Evolutionary conservation across 2,329 filamentous ascomycete genomes (phyloP), one percentile per base, ranked within the genome.

Genomic region (Chrysosphaeria jannelii): DNA sequence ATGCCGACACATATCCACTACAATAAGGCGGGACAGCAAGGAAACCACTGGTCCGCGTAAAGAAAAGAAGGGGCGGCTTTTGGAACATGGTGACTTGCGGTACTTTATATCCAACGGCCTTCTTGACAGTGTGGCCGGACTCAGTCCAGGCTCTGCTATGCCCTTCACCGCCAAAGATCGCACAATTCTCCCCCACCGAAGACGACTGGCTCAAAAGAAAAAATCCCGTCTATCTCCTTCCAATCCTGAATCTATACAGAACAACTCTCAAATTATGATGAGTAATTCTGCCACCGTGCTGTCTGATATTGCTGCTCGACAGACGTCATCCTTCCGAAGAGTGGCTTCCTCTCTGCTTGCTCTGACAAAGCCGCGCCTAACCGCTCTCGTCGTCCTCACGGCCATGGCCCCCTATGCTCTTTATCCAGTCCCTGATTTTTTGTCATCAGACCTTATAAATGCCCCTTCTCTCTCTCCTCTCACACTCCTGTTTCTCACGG

Each of bases 331-430:
- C 10, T 27, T 58, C 24, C 56, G 57, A 13, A 72, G 78, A 27
- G 56, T 62, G 26, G 39, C 85, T 31, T 72, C 78, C 12, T 66
- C 75, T 14, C 76, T 76, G 36, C 66, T 97, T 31, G 74, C 85
- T 13, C 65, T 97, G 33, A 71, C 79, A n/a, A 97, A 97, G 42
- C 85, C 85, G 4, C 76, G 81, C 25, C 63, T 97, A 23, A 81
- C 76, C 6, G 70, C 88, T 35, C 64, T 97, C 22, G 70, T 97
- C 30, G 70, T 90, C 15, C 64, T 97, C 22, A 76, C 76, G 0
- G 75, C 81, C 14, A 90, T 85, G 42, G 71, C 74, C 3, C 62
- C 81, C 3, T 97, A 93, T 44, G 75, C 76, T 10, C 53, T 97
- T 26, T 97, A 91, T 41, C 85, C 85, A 0, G 72, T 90, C 2